These are phyloP conservation scores for Fusarium subglutinans DNA, from an alignment of 2,329 filamentous ascomycete genomes.

Conservation along the genomic window DNA sequence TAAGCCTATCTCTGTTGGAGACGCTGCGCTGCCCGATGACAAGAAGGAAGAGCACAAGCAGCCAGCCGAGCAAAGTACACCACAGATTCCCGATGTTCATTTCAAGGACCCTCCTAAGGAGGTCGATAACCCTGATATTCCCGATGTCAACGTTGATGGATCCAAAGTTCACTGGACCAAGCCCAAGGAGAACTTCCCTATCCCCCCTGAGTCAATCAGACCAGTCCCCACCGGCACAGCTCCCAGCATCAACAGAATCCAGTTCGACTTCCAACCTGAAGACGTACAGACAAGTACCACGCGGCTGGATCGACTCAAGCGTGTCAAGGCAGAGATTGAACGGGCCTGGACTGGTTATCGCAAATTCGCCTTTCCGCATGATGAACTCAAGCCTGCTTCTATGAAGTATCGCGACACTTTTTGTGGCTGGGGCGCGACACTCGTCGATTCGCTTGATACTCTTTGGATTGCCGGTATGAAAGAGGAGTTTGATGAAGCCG, in stretches of 20 bases:
- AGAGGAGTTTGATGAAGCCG: conserved; percentile 82
- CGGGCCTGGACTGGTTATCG: conserved; percentile 87
- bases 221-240: conserved; percentile 77
- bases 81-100: conserved; percentile 36
- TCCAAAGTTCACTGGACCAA: conserved; percentile 75
- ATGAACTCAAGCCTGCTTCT: conserved; percentile 81
- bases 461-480: conserved; percentile 86
- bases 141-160: conserved; percentile 24
- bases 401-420: conserved; percentile 80
- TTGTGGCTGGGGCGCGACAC: conserved; percentile 88
- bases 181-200: conserved; percentile 78
- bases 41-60: conserved; percentile 4
- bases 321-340: conserved; percentile 78
- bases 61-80: conserved; percentile 13
- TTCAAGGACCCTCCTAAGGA: conserved; percentile 43
- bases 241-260: conserved; percentile 78
- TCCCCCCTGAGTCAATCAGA: conserved; percentile 76
- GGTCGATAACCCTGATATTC: conserved; percentile 25
- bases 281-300: conserved; percentile 65
- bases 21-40: conserved; percentile 5
- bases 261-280: conserved; percentile 77
- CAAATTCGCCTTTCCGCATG: conserved; percentile 82
- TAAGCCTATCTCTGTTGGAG: conserved; percentile 1
- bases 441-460: conserved; percentile 85
- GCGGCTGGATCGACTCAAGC: conserved; percentile 70